A percentile compares a stretch with the other conserved stretches of the same genome.
Evolutionary conservation across 2,329 filamentous ascomycete species (phyloP).

Genomic region (Penicillium sp.): DNA sequence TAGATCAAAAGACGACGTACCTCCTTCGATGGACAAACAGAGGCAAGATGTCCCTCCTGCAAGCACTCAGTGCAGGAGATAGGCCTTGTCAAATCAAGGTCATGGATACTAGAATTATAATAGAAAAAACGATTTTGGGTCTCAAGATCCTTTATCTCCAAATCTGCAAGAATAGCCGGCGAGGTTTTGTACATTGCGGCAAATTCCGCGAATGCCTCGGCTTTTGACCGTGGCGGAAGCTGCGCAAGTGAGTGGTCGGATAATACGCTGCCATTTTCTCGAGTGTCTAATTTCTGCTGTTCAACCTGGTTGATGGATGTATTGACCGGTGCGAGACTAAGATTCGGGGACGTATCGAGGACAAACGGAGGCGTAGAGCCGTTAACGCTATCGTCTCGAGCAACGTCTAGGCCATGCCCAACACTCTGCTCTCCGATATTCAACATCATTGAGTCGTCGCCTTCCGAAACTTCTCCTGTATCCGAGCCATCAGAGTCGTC

Average conservation of each 20-base stretch:
- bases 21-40: constrained; percentile 42
- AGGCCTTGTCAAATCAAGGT: constrained; percentile 39
- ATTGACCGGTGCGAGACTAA: not conserved
- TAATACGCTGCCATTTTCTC: constrained; percentile 1
- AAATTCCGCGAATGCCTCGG: constrained; percentile 31
- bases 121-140: constrained; percentile 37
- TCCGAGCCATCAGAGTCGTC: constrained; percentile 27
- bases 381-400: not conserved
- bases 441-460: constrained; percentile 40
- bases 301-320: not conserved
- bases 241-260: not conserved
- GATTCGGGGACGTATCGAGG: constrained; percentile 24
- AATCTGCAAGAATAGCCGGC: constrained; percentile 34
- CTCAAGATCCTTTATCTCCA: constrained; percentile 37
- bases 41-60: constrained; percentile 39
- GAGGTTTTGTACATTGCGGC: constrained; percentile 31
- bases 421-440: constrained; percentile 32
- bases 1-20: constrained; percentile 21
- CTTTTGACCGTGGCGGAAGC: constrained; percentile 25
- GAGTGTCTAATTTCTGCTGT: not conserved
- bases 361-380: constrained; percentile 9
- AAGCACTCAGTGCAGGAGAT: constrained; percentile 42
- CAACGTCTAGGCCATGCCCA: constrained; percentile 2
- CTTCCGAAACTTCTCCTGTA: constrained; percentile 27
- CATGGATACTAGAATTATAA: constrained; percentile 34